Conservation (phyloP, 768 basidiomycete species). For the Naganishia randhawae region DNA sequence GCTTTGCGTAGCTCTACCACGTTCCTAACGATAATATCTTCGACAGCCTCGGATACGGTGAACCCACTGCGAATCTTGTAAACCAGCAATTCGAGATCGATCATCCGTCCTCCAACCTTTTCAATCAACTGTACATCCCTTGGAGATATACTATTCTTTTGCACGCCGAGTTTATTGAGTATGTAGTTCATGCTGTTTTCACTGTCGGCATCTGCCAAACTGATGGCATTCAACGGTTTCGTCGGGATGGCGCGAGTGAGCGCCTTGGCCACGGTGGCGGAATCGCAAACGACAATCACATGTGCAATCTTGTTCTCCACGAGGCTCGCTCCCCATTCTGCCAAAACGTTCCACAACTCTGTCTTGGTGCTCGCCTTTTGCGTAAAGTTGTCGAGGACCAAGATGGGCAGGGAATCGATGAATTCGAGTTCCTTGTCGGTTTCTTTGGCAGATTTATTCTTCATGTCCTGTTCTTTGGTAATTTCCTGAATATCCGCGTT, state of each 20-base stretch:
- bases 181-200: constrained; percentile 76
- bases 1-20: constrained; percentile 81
- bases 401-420: constrained; percentile 69
- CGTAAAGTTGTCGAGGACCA: constrained; percentile 77
- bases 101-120: constrained; percentile 82
- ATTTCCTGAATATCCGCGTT: constrained; percentile 30
- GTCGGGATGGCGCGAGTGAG: constrained; percentile 79
- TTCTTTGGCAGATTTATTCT: constrained; percentile 19
- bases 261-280: constrained; percentile 78
- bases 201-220: constrained; percentile 79
- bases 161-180: constrained; percentile 66
- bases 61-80: constrained; percentile 77
- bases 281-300: constrained; percentile 84
- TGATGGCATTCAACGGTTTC: constrained; percentile 73
- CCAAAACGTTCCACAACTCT: constrained; percentile 68
- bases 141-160: constrained; percentile 46
- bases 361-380: constrained; percentile 61
- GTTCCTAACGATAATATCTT: constrained; percentile 77
- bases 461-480: constrained; percentile 45
- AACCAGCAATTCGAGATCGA: constrained; percentile 78
- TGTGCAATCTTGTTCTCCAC: constrained; percentile 87
- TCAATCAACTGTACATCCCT: constrained; percentile 63
- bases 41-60: constrained; percentile 72
- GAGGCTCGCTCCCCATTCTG: constrained; percentile 78
- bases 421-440: constrained; percentile 51